Evolutionary conservation across 2,329 filamentous ascomycete genomes (phyloP), one percentile per base, ranked within the genome.

Genomic region (Exserohilum rostratum): DNA sequence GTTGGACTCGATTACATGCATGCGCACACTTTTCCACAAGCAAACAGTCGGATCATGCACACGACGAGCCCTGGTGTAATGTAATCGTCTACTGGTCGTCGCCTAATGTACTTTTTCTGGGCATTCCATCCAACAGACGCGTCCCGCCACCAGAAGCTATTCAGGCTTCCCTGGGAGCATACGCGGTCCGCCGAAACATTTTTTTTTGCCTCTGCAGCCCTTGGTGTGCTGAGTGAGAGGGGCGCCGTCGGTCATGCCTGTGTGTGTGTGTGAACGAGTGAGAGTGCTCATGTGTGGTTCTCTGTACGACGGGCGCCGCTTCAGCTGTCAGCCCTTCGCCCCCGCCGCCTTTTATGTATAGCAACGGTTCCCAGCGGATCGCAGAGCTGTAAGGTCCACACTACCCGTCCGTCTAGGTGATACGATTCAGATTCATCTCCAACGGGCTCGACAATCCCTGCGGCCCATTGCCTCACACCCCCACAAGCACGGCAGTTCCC

Each of bases 401-500:
- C 53, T 50, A 56, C 58, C 60, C 53, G 60, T 55, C 52, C 49
- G 44, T 57, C 56, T 50, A 50, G 45, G 46, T 55, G 58, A 54
- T 59, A 58, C 60, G 62, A 63, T 54, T 55, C 52, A 50, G 55
- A 57, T 11, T 57, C 60, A 37, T 58, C 54, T 61, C 58, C 50
- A 53, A 60, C 53, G 38, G 48, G 55, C 55, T 52, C 60, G 46
- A 53, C 54, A 46, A 56, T 57, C 63, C 65, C 67, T 68, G 66
- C 60, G 35, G 48, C 46, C 52, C 58, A 62, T 57, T 55, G 55
- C 47, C 56, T 60, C 55, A 63, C 61, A 65, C 22, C 70, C 70
- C 69, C 68, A 67, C 70, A 67, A 69, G 60, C 67, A 73, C 71
- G 70, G 71, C 70, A 71, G 68, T 71, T 70, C 66, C 71, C 70